These are phyloP conservation scores for Schoenoplectus tabernaemontani DNA, from an alignment of 202 grass and related monocot genomes.

Conservation along the genomic window DNA sequence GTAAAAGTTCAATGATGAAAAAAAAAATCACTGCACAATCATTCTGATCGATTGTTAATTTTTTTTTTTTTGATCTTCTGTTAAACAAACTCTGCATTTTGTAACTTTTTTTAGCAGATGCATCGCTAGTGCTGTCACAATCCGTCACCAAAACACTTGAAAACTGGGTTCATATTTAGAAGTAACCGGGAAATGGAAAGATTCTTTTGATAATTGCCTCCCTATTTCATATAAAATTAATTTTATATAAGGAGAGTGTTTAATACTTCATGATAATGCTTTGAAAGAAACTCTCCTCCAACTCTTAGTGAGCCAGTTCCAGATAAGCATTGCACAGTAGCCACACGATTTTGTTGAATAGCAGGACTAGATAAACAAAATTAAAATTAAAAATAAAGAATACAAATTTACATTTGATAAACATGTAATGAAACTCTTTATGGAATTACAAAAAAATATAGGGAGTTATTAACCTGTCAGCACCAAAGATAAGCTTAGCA, in stretches of 20 bases:
- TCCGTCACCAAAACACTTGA: background rate
- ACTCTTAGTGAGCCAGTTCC: slow-evolving; percentile 93
- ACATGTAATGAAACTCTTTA: background rate
- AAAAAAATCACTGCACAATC: background rate
- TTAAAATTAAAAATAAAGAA: no score
- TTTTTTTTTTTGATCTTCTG: background rate
- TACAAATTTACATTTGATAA: slow-evolving; percentile 21
- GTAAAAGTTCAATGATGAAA: background rate
- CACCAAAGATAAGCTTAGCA: slow-evolving; percentile 95
- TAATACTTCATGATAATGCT: slow-evolving; percentile 78
- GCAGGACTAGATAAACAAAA: slow-evolving; percentile 64
- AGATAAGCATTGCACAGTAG: slow-evolving; percentile 81
- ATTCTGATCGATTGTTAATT: background rate
- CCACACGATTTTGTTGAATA: slow-evolving; percentile 78
- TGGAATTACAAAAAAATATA: background rate
- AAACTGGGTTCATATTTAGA: background rate
- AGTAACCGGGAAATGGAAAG: background rate
- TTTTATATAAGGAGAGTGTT: background rate
- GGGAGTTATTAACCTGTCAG: slow-evolving; percentile 56
- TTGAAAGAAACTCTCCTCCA: slow-evolving; percentile 91
- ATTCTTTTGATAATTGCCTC: background rate
- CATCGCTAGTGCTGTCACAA: background rate
- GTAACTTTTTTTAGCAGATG: background rate
- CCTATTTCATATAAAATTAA: background rate
- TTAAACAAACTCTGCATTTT: background rate